Base-by-base conservation (phyloP, 1,284 basidiomycete genomes). In the Hymenochaete sp. region DNA sequence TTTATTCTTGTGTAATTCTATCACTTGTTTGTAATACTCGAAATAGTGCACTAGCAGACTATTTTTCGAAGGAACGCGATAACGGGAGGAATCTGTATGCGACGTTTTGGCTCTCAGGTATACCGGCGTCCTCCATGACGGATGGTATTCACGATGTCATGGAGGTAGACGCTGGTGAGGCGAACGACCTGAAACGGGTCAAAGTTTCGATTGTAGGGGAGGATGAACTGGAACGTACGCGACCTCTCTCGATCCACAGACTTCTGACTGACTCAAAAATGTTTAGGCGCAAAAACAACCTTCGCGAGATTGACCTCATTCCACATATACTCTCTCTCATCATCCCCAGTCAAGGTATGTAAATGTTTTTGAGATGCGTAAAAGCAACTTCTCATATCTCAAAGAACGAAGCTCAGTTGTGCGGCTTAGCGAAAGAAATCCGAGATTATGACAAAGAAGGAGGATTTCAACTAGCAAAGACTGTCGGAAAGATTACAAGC, bases 51-150 rank as follows among this genome's bases (percentile, higher is more conserved):
- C 68, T 87, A n/a, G 72, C 72, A 11, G 57, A 57, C 0, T 85
- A 75, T 54, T 68, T 77, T 53, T 61, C 64, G 7, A 64, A 67
- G 24, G 66, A 66, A 9, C 55, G 48, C 21, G 61, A 62, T 22
- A 64, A 64, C 39, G 57, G 67, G 4, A 65, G 72, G 38, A 61
- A 62, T 16, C 67, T 68, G 13, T 67, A 65, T 42, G 82, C 83
- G n/a, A 86, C 81, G 0, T 86, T 80, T 57, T 59, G 82, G 31
- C 53, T 87, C 14, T 73, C 71, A 19, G 83, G 84, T 26, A 71
- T 75, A 53, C 57, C 22, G 43, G 48, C 21, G 50, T n/a, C 45
- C 50, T 26, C 25, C 7, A 11, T 19, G 13, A 22, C 21, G 14
- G 36, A 46, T 28, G 44, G 28, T 24, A 57, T 59, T 2, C 64